These are phyloP conservation scores for Alternaria sp. DNA, from an alignment of 2,329 filamentous ascomycete species.

Conservation along the genomic window DNA sequence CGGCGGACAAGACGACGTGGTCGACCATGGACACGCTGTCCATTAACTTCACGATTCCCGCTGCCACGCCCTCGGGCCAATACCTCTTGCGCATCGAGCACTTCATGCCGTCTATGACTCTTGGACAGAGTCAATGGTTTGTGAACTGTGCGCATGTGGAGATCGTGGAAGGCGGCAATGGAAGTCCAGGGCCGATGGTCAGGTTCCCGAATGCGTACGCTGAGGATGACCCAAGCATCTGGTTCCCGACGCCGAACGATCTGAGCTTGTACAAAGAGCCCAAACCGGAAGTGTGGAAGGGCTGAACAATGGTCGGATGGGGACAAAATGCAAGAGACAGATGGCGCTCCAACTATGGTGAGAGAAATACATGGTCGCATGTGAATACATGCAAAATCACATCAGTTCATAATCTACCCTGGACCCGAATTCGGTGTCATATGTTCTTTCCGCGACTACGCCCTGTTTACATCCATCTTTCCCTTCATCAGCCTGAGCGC, in stretches of 20 bases:
- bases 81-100: not conserved
- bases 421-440: fast-evolving
- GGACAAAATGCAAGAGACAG: not conserved
- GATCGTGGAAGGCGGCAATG: not conserved
- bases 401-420: not conserved
- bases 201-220: not conserved
- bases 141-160: not conserved
- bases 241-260: not conserved
- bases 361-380: not conserved
- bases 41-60: not conserved
- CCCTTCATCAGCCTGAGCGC: slow-evolving; percentile 19
- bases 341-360: not conserved
- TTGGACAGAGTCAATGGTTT: not conserved
- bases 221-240: not conserved
- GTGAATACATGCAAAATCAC: not conserved
- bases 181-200: not conserved
- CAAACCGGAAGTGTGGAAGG: not conserved
- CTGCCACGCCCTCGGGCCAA: not conserved
- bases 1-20: not conserved
- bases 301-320: not conserved
- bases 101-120: not conserved
- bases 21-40: not conserved
- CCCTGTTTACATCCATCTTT: not conserved
- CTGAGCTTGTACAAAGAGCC: not conserved
- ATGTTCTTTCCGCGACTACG: not conserved